phyloP scores from a whole-genome alignment of 352 stramenopile species.

The Phytophthora pistaciae region DNA sequence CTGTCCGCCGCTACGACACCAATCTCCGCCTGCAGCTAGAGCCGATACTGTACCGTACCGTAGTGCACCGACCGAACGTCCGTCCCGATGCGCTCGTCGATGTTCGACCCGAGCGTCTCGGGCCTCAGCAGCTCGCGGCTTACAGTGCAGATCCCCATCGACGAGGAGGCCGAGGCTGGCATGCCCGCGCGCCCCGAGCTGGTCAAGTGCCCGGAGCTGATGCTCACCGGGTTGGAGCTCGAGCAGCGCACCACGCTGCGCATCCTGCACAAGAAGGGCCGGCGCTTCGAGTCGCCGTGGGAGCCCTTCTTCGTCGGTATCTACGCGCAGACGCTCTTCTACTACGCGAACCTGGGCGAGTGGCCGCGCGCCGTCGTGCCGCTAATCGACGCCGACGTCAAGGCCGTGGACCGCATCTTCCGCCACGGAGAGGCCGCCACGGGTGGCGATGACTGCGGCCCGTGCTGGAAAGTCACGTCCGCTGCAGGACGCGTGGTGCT shows the following conservation, averaged over 20 bases:
- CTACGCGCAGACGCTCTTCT: constrained; percentile 72
- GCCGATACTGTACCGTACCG: background rate
- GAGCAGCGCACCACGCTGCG: constrained; percentile 52
- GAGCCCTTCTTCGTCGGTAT: constrained; percentile 64
- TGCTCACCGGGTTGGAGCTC: constrained; percentile 54
- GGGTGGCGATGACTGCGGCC: constrained; percentile 61
- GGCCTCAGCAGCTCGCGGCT: constrained; percentile 19
- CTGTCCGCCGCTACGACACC: background rate
- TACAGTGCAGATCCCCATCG: constrained; percentile 25
- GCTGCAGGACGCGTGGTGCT: constrained; percentile 59
- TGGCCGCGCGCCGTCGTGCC: constrained; percentile 65
- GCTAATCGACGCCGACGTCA: constrained; percentile 54
- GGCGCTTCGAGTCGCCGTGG: constrained; percentile 76
- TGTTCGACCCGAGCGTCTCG: constrained; percentile 29
- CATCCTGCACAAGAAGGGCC: constrained; percentile 69
- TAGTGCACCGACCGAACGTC: background rate
- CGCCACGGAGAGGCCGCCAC: constrained; percentile 26
- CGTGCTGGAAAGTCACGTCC: constrained; percentile 81
- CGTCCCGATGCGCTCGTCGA: constrained; percentile 20
- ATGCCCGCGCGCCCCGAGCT: constrained; percentile 21
- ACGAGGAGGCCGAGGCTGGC: constrained; percentile 12
- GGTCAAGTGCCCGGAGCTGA: constrained; percentile 58
- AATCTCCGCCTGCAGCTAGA: background rate
- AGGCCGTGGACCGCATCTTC: constrained; percentile 72
- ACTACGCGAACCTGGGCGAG: constrained; percentile 63